Evolutionary conservation across 371 early-diverging fungal genomes (phyloP).

Genomic region (Haplosporangium sp.): DNA sequence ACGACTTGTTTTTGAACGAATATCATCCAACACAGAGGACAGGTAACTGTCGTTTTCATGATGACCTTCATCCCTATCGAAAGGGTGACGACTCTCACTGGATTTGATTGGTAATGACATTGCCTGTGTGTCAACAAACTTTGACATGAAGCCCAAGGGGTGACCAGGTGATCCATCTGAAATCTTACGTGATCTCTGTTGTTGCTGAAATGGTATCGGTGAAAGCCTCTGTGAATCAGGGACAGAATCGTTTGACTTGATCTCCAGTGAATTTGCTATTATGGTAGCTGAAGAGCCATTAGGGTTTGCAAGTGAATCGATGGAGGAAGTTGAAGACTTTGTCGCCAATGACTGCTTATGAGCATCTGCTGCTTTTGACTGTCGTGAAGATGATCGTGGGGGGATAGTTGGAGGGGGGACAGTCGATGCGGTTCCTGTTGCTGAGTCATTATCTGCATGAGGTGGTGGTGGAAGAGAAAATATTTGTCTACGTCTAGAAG

Average conservation of each 20-base stretch:
- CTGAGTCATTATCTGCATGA: slow-evolving; percentile 1
- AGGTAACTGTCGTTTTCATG: slow-evolving; percentile 23
- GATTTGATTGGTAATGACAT: background rate
- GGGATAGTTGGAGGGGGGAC: slow-evolving; percentile 29
- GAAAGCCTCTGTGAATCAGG: slow-evolving; percentile 5
- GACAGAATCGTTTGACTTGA: slow-evolving; percentile 16
- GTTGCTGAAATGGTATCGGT: slow-evolving; percentile 12
- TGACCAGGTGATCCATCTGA: slow-evolving; percentile 7
- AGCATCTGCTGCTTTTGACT: slow-evolving; percentile 13
- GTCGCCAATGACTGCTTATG: slow-evolving; percentile 10
- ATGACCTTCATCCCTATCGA: slow-evolving; percentile 12
- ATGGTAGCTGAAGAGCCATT: slow-evolving; percentile 33
- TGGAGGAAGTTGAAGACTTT: slow-evolving; percentile 32
- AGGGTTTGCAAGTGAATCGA: slow-evolving; percentile 23
- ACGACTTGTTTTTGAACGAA: slow-evolving; percentile 35
- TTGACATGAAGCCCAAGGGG: background rate
- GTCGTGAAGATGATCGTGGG: slow-evolving; percentile 48
- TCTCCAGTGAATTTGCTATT: slow-evolving; percentile 16
- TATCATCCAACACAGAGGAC: slow-evolving; percentile 29
- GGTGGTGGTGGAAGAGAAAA: slow-evolving; percentile 31
- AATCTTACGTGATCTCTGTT: slow-evolving; percentile 25
- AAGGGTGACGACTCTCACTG: background rate
- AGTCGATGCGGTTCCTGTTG: background rate
- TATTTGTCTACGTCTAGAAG: slow-evolving; percentile 21
- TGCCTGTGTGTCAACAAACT: background rate